These are phyloP conservation scores for Turritis glabra DNA, from an alignment of 345 rosid genomes.

Conservation along the genomic window DNA sequence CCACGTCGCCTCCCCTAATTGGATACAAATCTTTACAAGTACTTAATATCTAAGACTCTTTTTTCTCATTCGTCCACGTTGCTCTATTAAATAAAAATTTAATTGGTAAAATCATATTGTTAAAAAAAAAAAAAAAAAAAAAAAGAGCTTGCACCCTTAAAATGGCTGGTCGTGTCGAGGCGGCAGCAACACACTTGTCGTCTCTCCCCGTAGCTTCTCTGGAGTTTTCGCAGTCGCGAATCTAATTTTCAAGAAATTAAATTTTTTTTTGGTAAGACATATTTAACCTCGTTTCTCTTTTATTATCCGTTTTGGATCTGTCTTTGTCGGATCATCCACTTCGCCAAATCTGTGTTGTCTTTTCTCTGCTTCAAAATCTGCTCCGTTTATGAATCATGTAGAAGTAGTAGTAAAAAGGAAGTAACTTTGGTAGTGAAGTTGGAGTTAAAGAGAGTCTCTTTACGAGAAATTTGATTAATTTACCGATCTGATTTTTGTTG, in stretches of 20 bases:
- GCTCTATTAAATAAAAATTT: background rate
- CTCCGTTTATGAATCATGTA: background rate
- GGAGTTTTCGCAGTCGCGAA: constrained; percentile 29
- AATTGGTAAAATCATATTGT: too few species aligned
- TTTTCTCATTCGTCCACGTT: constrained; percentile 35
- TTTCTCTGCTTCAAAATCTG: constrained; percentile 18
- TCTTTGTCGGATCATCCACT: constrained; percentile 33
- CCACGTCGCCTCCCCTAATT: constrained; percentile 15
- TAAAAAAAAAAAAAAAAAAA: background rate
- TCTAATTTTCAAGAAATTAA: constrained; percentile 16
- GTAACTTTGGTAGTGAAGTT: constrained; percentile 11
- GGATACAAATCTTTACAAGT: background rate
- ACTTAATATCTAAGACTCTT: background rate
- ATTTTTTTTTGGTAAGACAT: background rate
- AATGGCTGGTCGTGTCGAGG: constrained; percentile 69
- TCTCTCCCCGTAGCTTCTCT: constrained; percentile 41
- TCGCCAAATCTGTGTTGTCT: background rate
- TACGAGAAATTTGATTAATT: background rate
- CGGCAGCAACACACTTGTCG: constrained; percentile 80
- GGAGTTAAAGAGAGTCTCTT: background rate
- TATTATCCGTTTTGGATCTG: constrained; percentile 33
- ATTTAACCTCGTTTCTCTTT: background rate
- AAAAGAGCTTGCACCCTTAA: constrained; percentile 43
- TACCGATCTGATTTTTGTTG: constrained; percentile 14
- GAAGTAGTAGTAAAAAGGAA: background rate